A percentile compares a stretch with the other conserved stretches of the same genome.
Conservation (phyloP, 2,329 filamentous ascomycete species). For the Xylaria sp. region DNA sequence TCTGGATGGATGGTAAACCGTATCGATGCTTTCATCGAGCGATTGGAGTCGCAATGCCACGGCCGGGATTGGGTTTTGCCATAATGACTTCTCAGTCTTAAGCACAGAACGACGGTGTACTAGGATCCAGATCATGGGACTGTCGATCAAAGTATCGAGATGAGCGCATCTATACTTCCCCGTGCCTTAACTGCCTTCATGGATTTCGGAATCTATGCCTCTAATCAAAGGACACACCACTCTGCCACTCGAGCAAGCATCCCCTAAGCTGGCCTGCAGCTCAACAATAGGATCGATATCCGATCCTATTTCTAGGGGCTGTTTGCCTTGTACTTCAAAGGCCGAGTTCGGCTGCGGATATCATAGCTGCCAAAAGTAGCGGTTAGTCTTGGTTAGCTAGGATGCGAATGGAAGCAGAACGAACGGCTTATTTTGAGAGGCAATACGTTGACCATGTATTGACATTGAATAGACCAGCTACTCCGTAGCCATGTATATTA, state of each 20-base stretch:
- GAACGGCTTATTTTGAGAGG: not conserved
- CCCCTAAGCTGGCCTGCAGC: not conserved
- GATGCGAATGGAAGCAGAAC: not conserved
- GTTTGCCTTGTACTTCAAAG: not conserved
- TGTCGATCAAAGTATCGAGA: not conserved
- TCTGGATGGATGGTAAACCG: conserved; percentile 50
- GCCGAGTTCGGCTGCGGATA: not conserved
- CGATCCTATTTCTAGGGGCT: not conserved
- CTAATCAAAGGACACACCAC: not conserved
- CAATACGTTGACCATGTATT: not conserved
- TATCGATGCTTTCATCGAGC: conserved; percentile 43
- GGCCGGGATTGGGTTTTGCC: conserved; percentile 43
- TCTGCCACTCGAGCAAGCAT: not conserved
- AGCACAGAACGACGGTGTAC: not conserved
- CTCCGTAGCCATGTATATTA: not conserved
- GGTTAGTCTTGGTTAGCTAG: not conserved
- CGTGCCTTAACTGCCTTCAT: not conserved
- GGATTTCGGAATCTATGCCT: not conserved
- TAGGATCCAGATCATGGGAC: not conserved
- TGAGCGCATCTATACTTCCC: not conserved
- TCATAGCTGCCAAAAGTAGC: not conserved
- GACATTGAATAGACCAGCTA: conserved; percentile 11
- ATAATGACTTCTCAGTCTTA: conserved; percentile 18
- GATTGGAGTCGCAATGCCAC: conserved; percentile 43
- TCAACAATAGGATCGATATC: not conserved